Evolutionary conservation across 139 green algal species (phyloP).

Genomic region (Dunaliella sp.): DNA sequence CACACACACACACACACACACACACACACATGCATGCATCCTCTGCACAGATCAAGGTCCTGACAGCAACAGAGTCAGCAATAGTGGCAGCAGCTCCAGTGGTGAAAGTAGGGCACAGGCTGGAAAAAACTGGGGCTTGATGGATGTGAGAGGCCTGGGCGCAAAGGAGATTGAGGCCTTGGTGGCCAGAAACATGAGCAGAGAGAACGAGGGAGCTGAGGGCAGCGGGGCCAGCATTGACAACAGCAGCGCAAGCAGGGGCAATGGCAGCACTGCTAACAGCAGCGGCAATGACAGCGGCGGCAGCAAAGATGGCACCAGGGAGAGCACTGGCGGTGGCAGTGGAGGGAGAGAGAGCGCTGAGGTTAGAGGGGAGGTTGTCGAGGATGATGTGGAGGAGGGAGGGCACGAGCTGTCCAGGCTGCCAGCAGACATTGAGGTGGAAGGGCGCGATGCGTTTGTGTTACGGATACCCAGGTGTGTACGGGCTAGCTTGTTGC

Average conservation of each 20-base stretch:
- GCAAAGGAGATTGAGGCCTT: background rate
- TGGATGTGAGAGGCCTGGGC: background rate
- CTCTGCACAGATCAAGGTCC: too few species aligned
- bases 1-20: background rate
- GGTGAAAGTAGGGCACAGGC: background rate
- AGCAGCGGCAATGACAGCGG: background rate
- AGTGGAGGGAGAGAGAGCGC: background rate
- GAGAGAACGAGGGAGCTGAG: background rate
- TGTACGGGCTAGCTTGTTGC: too few species aligned
- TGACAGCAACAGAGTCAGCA: background rate
- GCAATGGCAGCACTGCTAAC: background rate
- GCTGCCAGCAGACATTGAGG: background rate
- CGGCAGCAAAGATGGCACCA: background rate
- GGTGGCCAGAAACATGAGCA: background rate
- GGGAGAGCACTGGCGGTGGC: background rate
- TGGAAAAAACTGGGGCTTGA: background rate
- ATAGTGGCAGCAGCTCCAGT: background rate
- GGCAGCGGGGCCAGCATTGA: background rate
- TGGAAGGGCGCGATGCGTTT: background rate
- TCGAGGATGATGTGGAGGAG: background rate
- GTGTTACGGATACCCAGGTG: background rate
- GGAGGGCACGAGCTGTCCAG: background rate
- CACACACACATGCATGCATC: background rate
- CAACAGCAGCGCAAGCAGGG: background rate
- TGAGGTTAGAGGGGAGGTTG: background rate